Evolutionary conservation across 768 basidiomycete species (phyloP), one percentile per base, ranked within the genome.

Genomic region (Boletus reticuloceps): DNA sequence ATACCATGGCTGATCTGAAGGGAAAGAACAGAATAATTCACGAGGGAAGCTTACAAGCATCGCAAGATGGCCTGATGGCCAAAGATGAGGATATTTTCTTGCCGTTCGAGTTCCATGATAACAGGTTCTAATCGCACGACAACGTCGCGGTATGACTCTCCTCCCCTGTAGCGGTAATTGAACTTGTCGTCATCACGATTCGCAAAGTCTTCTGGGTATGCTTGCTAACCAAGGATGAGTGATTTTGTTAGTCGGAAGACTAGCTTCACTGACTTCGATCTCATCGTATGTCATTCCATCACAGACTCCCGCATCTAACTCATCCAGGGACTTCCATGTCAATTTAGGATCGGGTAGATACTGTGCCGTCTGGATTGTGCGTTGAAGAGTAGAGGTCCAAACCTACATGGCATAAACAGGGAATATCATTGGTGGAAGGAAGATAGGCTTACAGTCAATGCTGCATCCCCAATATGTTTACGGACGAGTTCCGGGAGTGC

Each of bases 241-340:
- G 29, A 34, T 55, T 27, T 51, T 32, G 32, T 19, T 22, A 19
- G 43, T 16, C 0, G 7, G 29, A 41, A 22, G 22, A 32, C 47
- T n/a, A 22, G 38, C 27, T 52, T 32, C 47, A 64, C 75, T 36
- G 53, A 91, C 95, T 80, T 95, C 95, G 54, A 99, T 98, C 79
- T 98, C 96, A 75, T 93, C 88, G 63, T 99, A 99, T 5, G 97
- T 98, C 97, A 99, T 98, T 16, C 89, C 97, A 72, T 99, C 97
- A 66, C 97, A 99, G 34, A 99, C 97, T 25, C 97, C 97, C 9
- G 97, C 97, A 70, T 99, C 97, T 25, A 99, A 79, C 72, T 99
- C 97, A 64, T 99, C 97, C 50, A 99, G 75, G 2, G 93, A 94
- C 71, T 99, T 99, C 97, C 97, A 99, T 4, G 96, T 98, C 59